Base-by-base conservation (phyloP, 116 monocot genomes). In the Thalassia testudinum region DNA sequence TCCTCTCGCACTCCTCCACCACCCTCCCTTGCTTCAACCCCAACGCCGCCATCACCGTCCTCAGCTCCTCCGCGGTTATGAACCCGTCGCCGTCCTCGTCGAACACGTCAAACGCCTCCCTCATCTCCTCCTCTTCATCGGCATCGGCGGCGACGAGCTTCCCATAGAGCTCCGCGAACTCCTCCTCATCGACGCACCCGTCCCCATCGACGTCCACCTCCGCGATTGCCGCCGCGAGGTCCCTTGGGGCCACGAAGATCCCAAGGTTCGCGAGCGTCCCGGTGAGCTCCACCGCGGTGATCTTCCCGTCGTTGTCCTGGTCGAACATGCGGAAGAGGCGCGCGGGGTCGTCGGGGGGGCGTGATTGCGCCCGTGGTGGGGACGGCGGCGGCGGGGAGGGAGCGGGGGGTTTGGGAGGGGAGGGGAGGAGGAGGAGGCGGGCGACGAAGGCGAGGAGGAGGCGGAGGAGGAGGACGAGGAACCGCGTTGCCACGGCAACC, bases 1-100 rank as follows among this genome's bases (percentile, higher is more conserved):
- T 83, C 59, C 27, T 21, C 43, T 45, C 3, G 55, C 78, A 83
- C 7, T 60, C 58, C 26, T 65, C 70, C 15, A 64, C 25, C 16
- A 18, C 53, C 42, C 43, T 12, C 25, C 45, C 58, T 24, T 69
- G 51, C 27, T 14, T 19, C 47, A 77, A 65, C 0, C 78, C 82
- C 19, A 82, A 42, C 54, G 52, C 52, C 16, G 37, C 40, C 15
- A 82, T 64, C 56, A 69, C 54, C 23, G 56, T 72, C 54, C 56
- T 66, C 34, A 83, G 71, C 64, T 78, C 74, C 49, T 51, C 37
- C 1, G 82, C 77, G 54, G 64, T 72, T 5, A 83, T 68, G 47
- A 62, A 72, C 13, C 78, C 83, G 27, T 78, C 75, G 18, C 50
- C 20, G 25, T 78, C 61, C 64, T 54, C 23, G 61, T 78, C 83